These are phyloP conservation scores for Yamadazyma ubonensis DNA, from an alignment of 805 yeast genomes.

Conservation along the genomic window DNA sequence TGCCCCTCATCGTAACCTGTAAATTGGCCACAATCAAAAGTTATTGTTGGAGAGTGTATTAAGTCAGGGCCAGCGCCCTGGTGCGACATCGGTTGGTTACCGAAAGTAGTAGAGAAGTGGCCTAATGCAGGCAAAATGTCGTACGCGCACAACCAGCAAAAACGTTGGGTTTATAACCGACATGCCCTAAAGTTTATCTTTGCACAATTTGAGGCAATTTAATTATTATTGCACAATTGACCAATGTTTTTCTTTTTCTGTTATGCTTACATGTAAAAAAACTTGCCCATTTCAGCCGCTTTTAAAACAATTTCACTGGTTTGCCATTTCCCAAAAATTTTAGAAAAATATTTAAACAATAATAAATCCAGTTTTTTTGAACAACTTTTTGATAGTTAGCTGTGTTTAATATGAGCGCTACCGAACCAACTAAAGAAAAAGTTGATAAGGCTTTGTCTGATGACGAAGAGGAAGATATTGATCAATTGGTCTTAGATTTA, in stretches of 20 bases:
- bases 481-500: conserved; percentile 70
- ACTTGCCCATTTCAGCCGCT: conserved; percentile 19
- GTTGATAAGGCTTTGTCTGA: conserved; percentile 51
- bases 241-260: conserved; percentile 5
- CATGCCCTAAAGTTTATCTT: conserved; percentile 2
- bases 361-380: conserved; percentile 9
- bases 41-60: too few species aligned
- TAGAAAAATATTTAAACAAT: conserved; percentile 8
- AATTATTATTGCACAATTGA: conserved; percentile 1
- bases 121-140: conserved; percentile 2
- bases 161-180: conserved; percentile 7
- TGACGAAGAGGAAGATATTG: conserved; percentile 55
- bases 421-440: conserved; percentile 58
- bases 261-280: conserved; percentile 5
- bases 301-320: conserved; percentile 8
- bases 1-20: too few species aligned
- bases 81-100: not conserved
- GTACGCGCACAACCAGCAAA: conserved; percentile 8
- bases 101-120: not conserved
- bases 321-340: not conserved
- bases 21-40: too few species aligned
- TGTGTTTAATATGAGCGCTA: conserved; percentile 29
- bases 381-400: conserved; percentile 10
- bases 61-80: conserved; percentile 1
- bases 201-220: conserved; percentile 7